Percentiles rank a stretch among this genome's conserved stretches.
Conservation (phyloP, 495 filamentous ascomycete species). For the Daldinia decipiens region DNA sequence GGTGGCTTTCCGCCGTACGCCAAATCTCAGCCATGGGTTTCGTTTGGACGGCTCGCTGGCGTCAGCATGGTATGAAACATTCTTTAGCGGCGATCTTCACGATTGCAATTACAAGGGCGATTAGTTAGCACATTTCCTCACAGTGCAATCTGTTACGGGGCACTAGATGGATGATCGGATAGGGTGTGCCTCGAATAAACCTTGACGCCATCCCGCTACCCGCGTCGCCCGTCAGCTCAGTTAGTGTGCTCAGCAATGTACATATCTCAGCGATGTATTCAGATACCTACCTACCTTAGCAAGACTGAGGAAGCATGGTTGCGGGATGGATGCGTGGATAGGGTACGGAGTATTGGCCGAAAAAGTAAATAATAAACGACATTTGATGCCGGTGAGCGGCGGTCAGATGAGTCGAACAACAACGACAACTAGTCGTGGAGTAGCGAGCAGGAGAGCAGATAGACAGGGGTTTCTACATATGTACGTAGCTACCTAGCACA, state of each 20-base stretch:
- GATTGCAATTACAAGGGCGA: conserved; percentile 7
- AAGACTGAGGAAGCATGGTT: neutral
- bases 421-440: neutral
- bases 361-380: conserved; percentile 38
- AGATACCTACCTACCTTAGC: neutral
- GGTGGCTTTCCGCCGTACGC: conserved; percentile 1
- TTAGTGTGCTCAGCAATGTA: conserved; percentile 5
- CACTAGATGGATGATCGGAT: conserved; percentile 20
- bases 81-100: conserved; percentile 30
- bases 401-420: conserved; percentile 4
- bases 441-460: conserved; percentile 10
- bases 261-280: conserved; percentile 1
- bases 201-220: conserved; percentile 31
- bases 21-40: conserved; percentile 1
- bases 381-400: conserved; percentile 10
- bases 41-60: conserved; percentile 25
- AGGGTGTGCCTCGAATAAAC: conserved; percentile 20
- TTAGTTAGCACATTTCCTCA: conserved; percentile 9
- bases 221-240: conserved; percentile 21
- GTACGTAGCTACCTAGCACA: neutral
- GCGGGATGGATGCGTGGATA: neutral
- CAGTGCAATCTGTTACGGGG: conserved; percentile 30
- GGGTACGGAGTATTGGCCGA: conserved; percentile 30
- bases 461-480: conserved; percentile 19
- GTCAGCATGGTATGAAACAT: conserved; percentile 34